Evolutionary conservation across 2,329 filamentous ascomycete genomes (phyloP), one percentile per base, ranked within the genome.

Genomic region (Ceratocystis cacaofunesta): DNA sequence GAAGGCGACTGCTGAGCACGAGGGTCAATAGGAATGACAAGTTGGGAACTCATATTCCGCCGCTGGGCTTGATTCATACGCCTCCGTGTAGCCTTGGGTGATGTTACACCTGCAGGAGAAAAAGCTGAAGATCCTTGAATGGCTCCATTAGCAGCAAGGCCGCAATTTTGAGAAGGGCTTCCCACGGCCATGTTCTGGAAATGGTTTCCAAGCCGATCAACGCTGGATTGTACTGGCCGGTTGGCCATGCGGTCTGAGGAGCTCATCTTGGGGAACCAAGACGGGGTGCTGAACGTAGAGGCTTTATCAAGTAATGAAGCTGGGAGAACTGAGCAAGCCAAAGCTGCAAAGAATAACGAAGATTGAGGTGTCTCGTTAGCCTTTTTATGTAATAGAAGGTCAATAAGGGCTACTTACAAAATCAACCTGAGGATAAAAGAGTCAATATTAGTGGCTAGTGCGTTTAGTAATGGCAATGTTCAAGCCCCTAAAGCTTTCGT

Each of bases 21-120:
- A 12, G 77, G 72, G 67, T 84, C 80, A 63, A 85, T 77, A 3
- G 82, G 78, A 58, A 85, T 80, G 0, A 81, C 78, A 19, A 85
- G 70, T 68, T 85, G 80, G 3, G 82, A 78, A 65, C 78, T 84
- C 81, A 85, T 83, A 70, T 85, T 82, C 25, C 84, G 79, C 61
- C 84, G 78, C 69, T 86, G 82, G 1, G 84, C 83, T 70, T 87
- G 84, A 68, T 87, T 87, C 2, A 76, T 79, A 25, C 83, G 81
- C 69, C 79, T 58, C 25, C 58, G 52, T 15, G 25, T 48, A 19
- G 61, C 52, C 50, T 55, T 63, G 7, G 66, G 63, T 8, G 61
- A 67, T 1, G 19, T 44, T 28, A n/a, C 28, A 3, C 1, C 19
- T 64, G 19, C 7, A 22, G 43, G 30, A 30, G 61, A 19, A 28